Evolutionary conservation across 768 basidiomycete genomes (phyloP).

Genomic region (Gloeostereum incarnatum): DNA sequence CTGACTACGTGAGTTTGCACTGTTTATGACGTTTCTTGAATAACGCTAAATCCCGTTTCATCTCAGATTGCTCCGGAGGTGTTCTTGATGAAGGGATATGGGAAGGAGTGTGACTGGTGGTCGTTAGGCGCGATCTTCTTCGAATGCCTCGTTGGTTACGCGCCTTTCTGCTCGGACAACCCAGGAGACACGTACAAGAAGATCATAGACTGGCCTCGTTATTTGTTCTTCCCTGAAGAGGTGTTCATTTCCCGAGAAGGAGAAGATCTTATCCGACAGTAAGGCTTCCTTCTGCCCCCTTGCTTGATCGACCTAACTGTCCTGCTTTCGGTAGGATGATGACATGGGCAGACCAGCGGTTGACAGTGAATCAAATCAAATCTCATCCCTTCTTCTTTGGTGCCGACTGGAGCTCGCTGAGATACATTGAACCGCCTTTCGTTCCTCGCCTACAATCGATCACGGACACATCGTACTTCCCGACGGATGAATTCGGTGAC

Average conservation of each 20-base stretch:
- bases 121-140: conserved; percentile 98
- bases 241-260: conserved; percentile 89
- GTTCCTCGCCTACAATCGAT: conserved; percentile 88
- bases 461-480: conserved; percentile 95
- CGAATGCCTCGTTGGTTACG: conserved; percentile 96
- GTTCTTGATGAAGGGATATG: conserved; percentile 94
- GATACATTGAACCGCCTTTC: conserved; percentile 93
- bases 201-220: conserved; percentile 92
- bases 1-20: conserved; percentile 46
- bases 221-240: conserved; percentile 91
- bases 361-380: conserved; percentile 84
- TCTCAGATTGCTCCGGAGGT: conserved; percentile 90
- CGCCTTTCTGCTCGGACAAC: conserved; percentile 95
- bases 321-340: conserved; percentile 61
- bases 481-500: conserved; percentile 83
- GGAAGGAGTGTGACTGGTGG: conserved; percentile 99
- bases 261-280: conserved; percentile 85
- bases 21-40: conserved; percentile 10
- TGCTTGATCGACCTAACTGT: conserved; percentile 6
- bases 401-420: conserved; percentile 88
- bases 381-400: conserved; percentile 91
- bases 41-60: conserved; percentile 23
- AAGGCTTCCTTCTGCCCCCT: conserved; percentile 13
- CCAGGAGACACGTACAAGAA: conserved; percentile 98
- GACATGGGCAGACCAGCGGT: conserved; percentile 67